phyloP scores from a whole-genome alignment of 1,284 basidiomycete genomes.

The Salmacisia buchloeana region DNA sequence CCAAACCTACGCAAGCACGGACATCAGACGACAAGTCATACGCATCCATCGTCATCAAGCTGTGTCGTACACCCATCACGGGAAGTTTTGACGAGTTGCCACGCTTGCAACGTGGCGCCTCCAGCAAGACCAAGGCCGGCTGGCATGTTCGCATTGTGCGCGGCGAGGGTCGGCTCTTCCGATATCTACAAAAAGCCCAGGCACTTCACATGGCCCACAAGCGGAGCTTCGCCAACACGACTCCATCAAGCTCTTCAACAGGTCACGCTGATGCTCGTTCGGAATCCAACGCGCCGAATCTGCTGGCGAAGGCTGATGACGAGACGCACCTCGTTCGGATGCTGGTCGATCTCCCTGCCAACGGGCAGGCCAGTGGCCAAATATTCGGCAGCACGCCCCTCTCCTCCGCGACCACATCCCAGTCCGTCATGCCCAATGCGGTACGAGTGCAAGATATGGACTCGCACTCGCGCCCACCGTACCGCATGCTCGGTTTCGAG shows the following conservation, averaged over 20 bases:
- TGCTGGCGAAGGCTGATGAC: not conserved
- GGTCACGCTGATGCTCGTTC: not conserved
- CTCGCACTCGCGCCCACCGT: constrained; percentile 21
- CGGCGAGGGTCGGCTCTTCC: constrained; percentile 36
- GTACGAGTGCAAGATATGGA: not conserved
- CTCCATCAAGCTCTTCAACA: constrained; percentile 25
- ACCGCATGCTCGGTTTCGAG: constrained; percentile 33
- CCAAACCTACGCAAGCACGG: not conserved
- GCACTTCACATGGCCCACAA: constrained; percentile 12
- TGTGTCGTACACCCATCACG: constrained; percentile 35
- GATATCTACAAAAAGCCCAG: constrained; percentile 23
- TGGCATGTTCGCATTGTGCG: constrained; percentile 32
- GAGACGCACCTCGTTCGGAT: not conserved
- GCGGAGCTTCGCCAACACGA: constrained; percentile 15
- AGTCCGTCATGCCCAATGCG: not conserved
- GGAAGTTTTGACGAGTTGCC: constrained; percentile 40
- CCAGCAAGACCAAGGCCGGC: constrained; percentile 11
- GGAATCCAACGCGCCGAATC: too few relatives aligned
- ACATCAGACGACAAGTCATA: not conserved
- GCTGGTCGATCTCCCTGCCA: constrained; percentile 14
- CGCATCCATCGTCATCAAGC: constrained; percentile 28
- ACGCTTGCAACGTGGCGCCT: constrained; percentile 13
- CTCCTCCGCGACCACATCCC: constrained; percentile 11
- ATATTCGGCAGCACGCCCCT: constrained; percentile 14
- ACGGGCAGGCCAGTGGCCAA: not conserved